Evolutionary conservation across 345 rosid genomes (phyloP).

Genomic region (Iberis pinnata): DNA sequence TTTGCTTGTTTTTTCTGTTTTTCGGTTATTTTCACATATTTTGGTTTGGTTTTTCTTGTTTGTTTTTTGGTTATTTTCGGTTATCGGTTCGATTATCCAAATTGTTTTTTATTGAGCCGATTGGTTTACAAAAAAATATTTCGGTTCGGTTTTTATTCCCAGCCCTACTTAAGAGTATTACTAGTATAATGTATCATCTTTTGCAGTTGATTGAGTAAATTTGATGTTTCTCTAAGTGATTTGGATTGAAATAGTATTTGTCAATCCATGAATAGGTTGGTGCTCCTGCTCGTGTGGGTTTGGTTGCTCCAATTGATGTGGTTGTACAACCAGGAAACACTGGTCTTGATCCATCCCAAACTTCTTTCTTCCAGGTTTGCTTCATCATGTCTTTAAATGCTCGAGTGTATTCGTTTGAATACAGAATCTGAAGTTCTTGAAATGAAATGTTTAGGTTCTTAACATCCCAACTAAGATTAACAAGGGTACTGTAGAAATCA

Average conservation of each 20-base stretch:
- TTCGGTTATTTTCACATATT: too few species aligned
- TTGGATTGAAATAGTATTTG: too few species aligned
- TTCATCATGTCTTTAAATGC: neutral
- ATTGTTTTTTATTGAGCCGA: too few species aligned
- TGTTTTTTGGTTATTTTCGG: too few species aligned
- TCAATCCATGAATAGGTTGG: constrained; percentile 56
- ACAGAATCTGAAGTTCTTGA: neutral
- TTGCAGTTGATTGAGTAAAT: neutral
- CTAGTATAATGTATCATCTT: neutral
- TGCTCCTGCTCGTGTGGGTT: constrained; percentile 99
- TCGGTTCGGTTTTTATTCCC: too few species aligned
- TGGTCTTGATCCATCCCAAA: constrained; percentile 95
- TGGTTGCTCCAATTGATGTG: constrained; percentile 92
- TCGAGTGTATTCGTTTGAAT: neutral
- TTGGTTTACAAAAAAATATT: too few species aligned
- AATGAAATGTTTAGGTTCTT: constrained; percentile 38
- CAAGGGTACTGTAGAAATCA: constrained; percentile 80
- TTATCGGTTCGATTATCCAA: too few species aligned
- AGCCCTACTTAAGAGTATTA: neutral
- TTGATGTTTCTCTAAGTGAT: neutral
- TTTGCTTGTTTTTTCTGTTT: too few species aligned
- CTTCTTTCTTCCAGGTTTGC: constrained; percentile 88
- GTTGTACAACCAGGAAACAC: constrained; percentile 98
- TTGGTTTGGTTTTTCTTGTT: too few species aligned
- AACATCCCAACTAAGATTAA: constrained; percentile 79